Base-by-base conservation (phyloP, 768 basidiomycete species). In the Mycena venus region DNA sequence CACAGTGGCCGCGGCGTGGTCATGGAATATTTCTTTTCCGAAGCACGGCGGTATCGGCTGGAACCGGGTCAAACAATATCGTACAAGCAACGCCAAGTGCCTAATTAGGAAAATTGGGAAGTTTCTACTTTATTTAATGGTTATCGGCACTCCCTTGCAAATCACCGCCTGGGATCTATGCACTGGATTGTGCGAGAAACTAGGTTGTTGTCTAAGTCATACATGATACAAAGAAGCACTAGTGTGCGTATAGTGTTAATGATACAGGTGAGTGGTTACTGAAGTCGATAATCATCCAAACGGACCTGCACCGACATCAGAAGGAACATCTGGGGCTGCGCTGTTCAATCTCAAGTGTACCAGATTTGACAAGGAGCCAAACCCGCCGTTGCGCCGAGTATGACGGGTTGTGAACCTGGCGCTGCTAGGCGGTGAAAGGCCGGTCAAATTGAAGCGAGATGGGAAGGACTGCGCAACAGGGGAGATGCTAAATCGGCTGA, bases 401-500 rank as follows among this genome's bases (percentile, higher is more conserved):
- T 56, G 60, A 10, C 47, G 42, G 36, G 44, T 11, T 34, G 36
- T 7, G 44, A 25, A 51, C 34, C 25, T 32, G 23, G n/a, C 29
- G 51, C 59, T 51, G 59, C 51, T 63, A 27, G 61, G 51, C 2
- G 60, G 47, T 23, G 68, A 68, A n/a, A 3, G n/a, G 32, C 67
- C 56, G 14, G 47, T 19, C 14, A 49, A 19, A 36, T 49, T 27
- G 60, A 73, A 42, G 25, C 73, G 73, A 59, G 67, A 63, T 5
- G 60, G 58, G 59, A 76, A 76, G 17, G 75, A 73, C 12, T 27
- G 62, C 1, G 68, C 47, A 21, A 76, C 64, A 6, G 75, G 75
- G 1, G 75, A 76, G 32, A 76, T 38, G 68, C 75, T 76, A 59
- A 76, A 76, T 36, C 75, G 68, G 61, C 75, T 76, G 44, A 23